A percentile compares a stretch with the other conserved stretches of the same genome.
Conservation (phyloP, 2,329 filamentous ascomycete species). For the Ascochyta lentis region DNA sequence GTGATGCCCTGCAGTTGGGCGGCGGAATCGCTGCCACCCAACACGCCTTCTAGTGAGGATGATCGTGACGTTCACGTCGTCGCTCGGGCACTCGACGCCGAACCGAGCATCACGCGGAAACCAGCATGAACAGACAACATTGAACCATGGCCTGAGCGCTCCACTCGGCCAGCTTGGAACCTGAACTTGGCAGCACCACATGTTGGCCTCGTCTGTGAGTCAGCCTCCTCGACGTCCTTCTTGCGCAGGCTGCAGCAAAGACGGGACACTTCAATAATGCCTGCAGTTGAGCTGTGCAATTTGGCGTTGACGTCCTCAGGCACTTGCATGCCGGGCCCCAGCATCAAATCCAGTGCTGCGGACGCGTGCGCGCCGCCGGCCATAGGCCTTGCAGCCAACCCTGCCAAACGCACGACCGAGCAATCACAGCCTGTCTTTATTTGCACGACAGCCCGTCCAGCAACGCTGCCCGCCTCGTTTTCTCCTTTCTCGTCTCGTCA, state of each 20-base stretch:
- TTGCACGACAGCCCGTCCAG: constrained; percentile 40
- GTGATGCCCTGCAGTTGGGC: constrained; percentile 17
- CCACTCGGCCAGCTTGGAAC: neutral
- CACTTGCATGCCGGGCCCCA: constrained; percentile 14
- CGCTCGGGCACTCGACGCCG: constrained; percentile 14
- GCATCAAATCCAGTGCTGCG: constrained; percentile 26
- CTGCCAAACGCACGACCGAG: constrained; percentile 22
- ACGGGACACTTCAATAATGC: constrained; percentile 10
- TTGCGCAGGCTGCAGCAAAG: constrained; percentile 10
- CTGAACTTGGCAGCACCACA: constrained; percentile 2
- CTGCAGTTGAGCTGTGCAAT: constrained; percentile 13
- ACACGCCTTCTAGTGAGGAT: constrained; percentile 6
- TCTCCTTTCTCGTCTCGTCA: constrained; percentile 30
- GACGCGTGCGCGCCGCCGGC: constrained; percentile 22
- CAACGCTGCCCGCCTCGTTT: constrained; percentile 19
- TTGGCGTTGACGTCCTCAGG: constrained; percentile 4
- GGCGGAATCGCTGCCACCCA: constrained; percentile 8
- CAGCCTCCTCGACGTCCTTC: constrained; percentile 12
- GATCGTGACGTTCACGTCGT: constrained; percentile 11
- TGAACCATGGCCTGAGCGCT: constrained; percentile 18
- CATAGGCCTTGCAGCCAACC: constrained; percentile 25
- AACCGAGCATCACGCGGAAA: constrained; percentile 14
- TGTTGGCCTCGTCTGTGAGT: constrained; percentile 13
- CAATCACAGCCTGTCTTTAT: constrained; percentile 34
- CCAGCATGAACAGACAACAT: constrained; percentile 1